Evolutionary conservation across 148 eudicot species (phyloP).

Genomic region (Vaccinium darrowii): DNA sequence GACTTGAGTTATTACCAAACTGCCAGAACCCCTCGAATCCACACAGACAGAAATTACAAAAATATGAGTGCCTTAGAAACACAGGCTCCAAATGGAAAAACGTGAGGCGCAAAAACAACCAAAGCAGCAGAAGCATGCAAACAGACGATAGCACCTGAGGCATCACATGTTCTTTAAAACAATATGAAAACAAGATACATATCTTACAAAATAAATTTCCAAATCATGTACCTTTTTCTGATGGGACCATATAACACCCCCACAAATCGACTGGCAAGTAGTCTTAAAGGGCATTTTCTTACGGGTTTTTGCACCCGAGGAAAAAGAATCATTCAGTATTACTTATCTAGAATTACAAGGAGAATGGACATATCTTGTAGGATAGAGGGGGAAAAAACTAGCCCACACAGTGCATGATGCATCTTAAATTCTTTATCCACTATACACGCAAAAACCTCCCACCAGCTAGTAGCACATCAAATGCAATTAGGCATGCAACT

Average conservation of each 20-base stretch:
- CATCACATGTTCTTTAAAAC: not conserved
- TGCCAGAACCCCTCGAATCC: conserved; percentile 42
- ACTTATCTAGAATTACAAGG: not conserved
- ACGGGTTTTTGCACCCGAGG: not conserved
- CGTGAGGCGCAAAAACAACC: not conserved
- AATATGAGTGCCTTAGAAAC: not conserved
- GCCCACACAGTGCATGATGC: not conserved
- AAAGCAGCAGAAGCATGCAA: not conserved
- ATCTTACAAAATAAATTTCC: not conserved
- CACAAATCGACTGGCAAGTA: not conserved
- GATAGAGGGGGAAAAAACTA: not conserved
- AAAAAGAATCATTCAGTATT: not conserved
- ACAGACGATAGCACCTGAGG: not conserved
- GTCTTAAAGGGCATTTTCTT: not conserved
- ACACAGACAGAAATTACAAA: conserved; percentile 23
- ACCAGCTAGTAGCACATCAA: not conserved
- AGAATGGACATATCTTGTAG: not conserved
- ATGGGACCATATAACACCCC: not conserved
- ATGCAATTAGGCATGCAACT: not conserved
- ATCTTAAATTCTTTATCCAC: not conserved
- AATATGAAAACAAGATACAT: not conserved
- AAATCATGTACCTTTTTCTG: not conserved
- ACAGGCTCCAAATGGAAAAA: not conserved
- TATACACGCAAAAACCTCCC: not conserved
- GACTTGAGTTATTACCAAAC: not conserved